Percentiles rank a stretch among this genome's conserved stretches.
These are phyloP conservation scores for Cornus controversa DNA, from an alignment of 148 eudicot genomes.

Conservation along the genomic window DNA sequence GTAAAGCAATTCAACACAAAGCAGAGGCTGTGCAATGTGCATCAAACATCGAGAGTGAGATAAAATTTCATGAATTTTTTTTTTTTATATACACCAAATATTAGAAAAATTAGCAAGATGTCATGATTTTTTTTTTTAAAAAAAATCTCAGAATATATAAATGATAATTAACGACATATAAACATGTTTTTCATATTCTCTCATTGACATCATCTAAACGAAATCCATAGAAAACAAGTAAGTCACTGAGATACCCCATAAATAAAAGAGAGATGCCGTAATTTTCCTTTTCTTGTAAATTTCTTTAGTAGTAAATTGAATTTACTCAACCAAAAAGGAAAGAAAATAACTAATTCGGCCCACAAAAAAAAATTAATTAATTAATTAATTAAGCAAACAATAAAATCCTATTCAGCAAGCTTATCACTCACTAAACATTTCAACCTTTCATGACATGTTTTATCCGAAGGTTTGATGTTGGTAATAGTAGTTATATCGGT, in stretches of 20 bases:
- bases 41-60: not conserved
- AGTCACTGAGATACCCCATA: not conserved
- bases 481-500: too few species aligned
- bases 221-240: not conserved
- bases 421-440: too few species aligned
- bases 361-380: too few species aligned
- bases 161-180: not conserved
- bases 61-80: not conserved
- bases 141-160: too few species aligned
- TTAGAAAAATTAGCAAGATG: too few species aligned
- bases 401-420: too few species aligned
- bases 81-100: too few species aligned
- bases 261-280: not conserved
- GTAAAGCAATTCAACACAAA: conserved; percentile 1
- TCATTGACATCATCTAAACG: not conserved
- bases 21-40: not conserved
- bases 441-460: too few species aligned
- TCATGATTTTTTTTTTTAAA: not conserved
- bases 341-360: not conserved
- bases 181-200: not conserved
- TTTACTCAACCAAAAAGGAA: not conserved
- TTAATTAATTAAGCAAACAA: too few species aligned
- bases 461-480: too few species aligned
- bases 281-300: not conserved
- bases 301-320: not conserved